phyloP scores from a whole-genome alignment of 2,329 filamentous ascomycete species.

The Metarhizium humberi region DNA sequence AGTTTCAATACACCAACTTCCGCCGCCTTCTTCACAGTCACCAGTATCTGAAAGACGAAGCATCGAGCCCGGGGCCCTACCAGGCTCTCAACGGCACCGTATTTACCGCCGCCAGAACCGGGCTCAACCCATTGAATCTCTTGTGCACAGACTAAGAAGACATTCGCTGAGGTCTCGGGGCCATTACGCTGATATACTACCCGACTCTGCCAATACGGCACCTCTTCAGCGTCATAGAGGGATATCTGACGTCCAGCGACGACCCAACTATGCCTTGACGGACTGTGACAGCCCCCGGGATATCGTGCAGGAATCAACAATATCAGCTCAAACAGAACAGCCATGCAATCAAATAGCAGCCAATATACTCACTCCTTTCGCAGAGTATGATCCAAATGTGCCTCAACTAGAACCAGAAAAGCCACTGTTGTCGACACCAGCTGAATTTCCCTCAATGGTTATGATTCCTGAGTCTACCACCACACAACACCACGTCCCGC shows the following conservation, averaged over 20 bases:
- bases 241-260: background rate
- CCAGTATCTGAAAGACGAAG: background rate
- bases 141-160: conserved; percentile 1
- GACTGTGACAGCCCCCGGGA: background rate
- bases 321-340: background rate
- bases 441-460: background rate
- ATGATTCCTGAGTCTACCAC: background rate
- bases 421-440: background rate
- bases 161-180: conserved; percentile 1
- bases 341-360: background rate
- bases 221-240: background rate
- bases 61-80: background rate
- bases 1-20: background rate
- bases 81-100: background rate
- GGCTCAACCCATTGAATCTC: conserved; percentile 7
- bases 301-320: background rate
- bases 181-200: background rate
- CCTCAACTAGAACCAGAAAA: background rate
- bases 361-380: background rate
- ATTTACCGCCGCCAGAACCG: background rate
- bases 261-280: background rate
- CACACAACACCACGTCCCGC: background rate
- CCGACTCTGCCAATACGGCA: background rate
- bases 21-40: background rate
- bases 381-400: background rate